These are phyloP conservation scores for Bimuria novae-zelandiae DNA, from an alignment of 2,329 filamentous ascomycete species.

Conservation along the genomic window DNA sequence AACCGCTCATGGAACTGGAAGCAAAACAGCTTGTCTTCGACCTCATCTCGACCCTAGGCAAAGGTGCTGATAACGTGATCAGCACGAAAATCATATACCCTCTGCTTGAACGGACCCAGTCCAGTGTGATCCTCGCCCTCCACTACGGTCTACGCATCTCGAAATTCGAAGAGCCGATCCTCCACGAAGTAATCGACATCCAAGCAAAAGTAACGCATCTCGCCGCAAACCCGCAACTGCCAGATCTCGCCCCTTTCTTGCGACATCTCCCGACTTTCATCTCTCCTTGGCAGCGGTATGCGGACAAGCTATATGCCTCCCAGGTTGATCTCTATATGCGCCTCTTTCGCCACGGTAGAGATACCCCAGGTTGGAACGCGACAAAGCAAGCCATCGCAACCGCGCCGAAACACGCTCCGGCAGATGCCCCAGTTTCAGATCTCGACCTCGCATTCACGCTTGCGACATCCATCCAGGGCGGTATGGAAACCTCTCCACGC, in stretches of 20 bases:
- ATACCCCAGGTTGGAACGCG: conserved; percentile 1
- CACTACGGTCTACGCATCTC: conserved; percentile 1
- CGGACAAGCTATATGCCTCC: background rate
- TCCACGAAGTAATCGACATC: background rate
- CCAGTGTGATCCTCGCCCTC: conserved; percentile 2
- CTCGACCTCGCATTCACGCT: conserved; percentile 2
- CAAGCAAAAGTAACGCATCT: background rate
- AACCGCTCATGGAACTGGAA: conserved; percentile 3
- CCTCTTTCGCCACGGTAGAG: background rate
- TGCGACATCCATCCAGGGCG: background rate
- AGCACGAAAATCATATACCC: background rate
- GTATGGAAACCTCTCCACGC: background rate
- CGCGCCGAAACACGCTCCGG: background rate
- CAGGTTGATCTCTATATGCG: background rate
- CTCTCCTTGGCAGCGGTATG: background rate
- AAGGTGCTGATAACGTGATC: background rate
- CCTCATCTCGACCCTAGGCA: background rate
- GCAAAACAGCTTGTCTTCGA: background rate
- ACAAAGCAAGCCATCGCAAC: conserved; percentile 3
- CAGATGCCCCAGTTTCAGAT: background rate
- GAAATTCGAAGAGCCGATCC: background rate
- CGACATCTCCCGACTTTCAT: background rate
- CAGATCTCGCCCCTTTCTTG: background rate
- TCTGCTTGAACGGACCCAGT: background rate
- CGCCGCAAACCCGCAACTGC: background rate